Base-by-base conservation (phyloP, 345 rosid genomes). In the Bretschneidera sinensis region DNA sequence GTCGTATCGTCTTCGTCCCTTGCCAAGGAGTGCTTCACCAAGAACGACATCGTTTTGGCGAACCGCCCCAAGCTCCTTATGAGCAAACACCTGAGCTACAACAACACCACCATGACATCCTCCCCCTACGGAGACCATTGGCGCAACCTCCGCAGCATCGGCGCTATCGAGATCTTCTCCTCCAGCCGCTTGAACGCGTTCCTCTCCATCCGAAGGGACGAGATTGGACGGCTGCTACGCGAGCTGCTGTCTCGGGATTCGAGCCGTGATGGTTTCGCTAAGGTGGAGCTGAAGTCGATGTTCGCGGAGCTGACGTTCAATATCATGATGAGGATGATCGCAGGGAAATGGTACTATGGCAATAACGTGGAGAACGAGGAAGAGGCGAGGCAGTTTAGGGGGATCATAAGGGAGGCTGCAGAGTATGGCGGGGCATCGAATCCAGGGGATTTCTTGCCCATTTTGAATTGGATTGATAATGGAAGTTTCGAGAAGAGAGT, bases 71-170 rank as follows among this genome's bases (percentile, higher is more conserved):
- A 43, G 18, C n/a, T 69, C 21, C 47, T 77, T 9, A 14, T 63
- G 0, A 65, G 74, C 4, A 72, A 75, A 55, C 45, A 76, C 60
- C 49, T 80, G 0, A 79, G 59, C 39, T 82, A 82, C 66, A 69
- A 80, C 65, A 15, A 58, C 61, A 72, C 82, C 57, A 60, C 71
- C 31, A 19, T 80, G 24, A 50, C 47, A 1, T 1, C 43, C 6
- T 59, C 84, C 0, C 49, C 79, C n/a, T 78, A 82, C 51, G 84
- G 87, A 0, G 77, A 78, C 54, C 79, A 76, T 43, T 82, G 90
- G 90, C 78, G 87, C 57, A 85, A 85, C 67, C 83, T 78, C 8
- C 84, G 86, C 48, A 80, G 82, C 56, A 70, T 80, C 24, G 58
- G 76, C 28, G 57, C 78, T 24, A 24, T 71, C 0, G 81, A 80